A percentile compares a stretch with the other conserved stretches of the same genome.
phyloP scores from a whole-genome alignment of 345 rosid species.

The Pseudoturritis turrita region DNA sequence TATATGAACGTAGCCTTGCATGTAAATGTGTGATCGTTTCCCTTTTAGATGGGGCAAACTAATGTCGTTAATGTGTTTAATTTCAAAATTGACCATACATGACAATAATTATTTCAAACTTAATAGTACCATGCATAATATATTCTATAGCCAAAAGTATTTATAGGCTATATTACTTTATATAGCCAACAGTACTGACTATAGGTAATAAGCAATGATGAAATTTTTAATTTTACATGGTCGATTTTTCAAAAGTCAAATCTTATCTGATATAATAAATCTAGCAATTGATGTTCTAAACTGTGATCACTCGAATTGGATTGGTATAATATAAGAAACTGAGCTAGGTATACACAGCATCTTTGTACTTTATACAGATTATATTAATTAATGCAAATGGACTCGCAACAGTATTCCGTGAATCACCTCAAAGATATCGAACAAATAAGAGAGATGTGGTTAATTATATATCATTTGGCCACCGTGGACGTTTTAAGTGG shows the following conservation, averaged over 20 bases:
- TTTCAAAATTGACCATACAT: conserved; percentile 23
- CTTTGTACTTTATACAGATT: neutral
- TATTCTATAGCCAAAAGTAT: neutral
- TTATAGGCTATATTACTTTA: neutral
- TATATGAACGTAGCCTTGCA: conserved; percentile 17
- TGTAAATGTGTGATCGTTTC: conserved; percentile 23
- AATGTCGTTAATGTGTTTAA: conserved; percentile 22
- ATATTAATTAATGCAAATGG: conserved; percentile 4
- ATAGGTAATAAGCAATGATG: conserved; percentile 9
- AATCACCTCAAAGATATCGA: neutral
- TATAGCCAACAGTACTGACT: neutral
- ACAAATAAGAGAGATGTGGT: neutral
- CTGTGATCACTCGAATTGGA: neutral
- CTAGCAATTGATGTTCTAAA: neutral
- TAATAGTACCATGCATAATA: conserved; percentile 5
- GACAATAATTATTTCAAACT: conserved; percentile 7
- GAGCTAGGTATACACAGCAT: neutral
- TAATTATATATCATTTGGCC: too few relatives aligned
- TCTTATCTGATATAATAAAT: neutral
- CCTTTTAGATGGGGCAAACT: conserved; percentile 26
- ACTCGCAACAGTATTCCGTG: neutral
- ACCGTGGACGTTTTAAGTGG: too few relatives aligned
- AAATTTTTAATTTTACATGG: neutral
- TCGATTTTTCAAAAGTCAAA: neutral
- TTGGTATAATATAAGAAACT: neutral